phyloP scores from a whole-genome alignment of 306 rosid genomes.

The Gleditsia sinensis region DNA sequence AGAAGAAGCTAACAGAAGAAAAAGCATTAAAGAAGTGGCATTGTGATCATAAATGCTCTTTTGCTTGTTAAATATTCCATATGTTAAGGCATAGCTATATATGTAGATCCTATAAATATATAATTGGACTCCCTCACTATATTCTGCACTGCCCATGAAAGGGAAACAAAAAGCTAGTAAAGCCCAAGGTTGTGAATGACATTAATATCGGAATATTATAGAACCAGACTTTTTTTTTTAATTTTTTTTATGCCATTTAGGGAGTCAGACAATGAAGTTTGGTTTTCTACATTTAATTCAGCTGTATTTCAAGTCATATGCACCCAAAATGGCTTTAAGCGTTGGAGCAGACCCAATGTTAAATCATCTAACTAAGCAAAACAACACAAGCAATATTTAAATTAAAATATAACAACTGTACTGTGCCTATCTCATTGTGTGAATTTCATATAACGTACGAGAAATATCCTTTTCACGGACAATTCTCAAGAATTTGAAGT shows the following conservation, averaged over 20 bases:
- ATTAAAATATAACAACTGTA: too few relatives aligned
- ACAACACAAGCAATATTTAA: too few relatives aligned
- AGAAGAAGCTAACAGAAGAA: not conserved
- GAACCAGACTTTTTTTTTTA: too few relatives aligned
- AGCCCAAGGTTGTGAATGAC: too few relatives aligned
- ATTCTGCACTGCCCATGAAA: not conserved
- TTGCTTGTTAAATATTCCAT: not conserved
- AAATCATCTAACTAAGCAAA: not conserved
- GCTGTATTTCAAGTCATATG: not conserved
- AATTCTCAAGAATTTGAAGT: not conserved
- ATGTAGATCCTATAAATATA: not conserved
- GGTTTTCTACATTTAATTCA: not conserved
- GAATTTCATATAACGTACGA: too few relatives aligned
- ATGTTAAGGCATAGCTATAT: constrained; percentile 6
- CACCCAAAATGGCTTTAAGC: not conserved
- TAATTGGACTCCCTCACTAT: not conserved
- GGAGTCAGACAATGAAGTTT: not conserved
- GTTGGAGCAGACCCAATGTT: not conserved
- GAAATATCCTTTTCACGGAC: not conserved
- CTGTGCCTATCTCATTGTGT: too few relatives aligned
- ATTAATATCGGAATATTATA: too few relatives aligned
- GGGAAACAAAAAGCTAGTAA: not conserved
- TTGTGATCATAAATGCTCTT: constrained; percentile 1
- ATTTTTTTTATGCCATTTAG: too few relatives aligned
- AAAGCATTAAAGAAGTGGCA: constrained; percentile 5